Base-by-base conservation (phyloP, 2,329 filamentous ascomycete species). In the Fusarium xyrophilum region DNA sequence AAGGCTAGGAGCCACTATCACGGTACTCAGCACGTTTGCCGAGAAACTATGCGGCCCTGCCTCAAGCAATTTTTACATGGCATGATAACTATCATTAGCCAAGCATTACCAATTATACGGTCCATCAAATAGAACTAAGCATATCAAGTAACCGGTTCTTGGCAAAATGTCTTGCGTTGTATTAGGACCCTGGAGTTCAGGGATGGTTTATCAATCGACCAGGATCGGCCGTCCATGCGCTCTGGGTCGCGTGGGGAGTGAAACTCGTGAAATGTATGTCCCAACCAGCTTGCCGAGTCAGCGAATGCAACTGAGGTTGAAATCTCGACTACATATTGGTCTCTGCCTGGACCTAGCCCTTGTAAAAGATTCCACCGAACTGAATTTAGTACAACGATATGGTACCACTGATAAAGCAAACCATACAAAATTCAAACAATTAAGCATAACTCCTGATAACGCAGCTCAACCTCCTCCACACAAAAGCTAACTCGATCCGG, bases 1-100 rank as follows among this genome's bases (percentile, higher is more conserved):
- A 14, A 27, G 17, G 17, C 40, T 43, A 27, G 17, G 5, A 7
- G 17, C 40, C 40, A 27, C 23, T 27, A 43, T 43, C 25, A 9
- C 42, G 42, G 32, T 15, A 50, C 13, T 56, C 53, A 42, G 53
- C 53, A 56, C n/a, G 27, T 50, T 38, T 56, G 32, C 53, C 53
- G 42, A 50, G 15, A 15, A 47, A 23, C 43, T 11, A 35, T n/a
- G n/a, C 42, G 25, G 32, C 53, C 38, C 42, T 30, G 40, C 21
- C 42, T 36, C 42, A 10, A 25, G 14, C 23, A 21, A 30, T 4
- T 50, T 36, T 38, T 23, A 6, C 25, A 36, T 50, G 42, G 25
- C 42, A 36, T 28, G 42, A 50, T 36, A 13, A 19, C 30, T 21
- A 28, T 11, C 13, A 19, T 30, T 30, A 50, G 23, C n/a, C 17